These are phyloP conservation scores for Eremochloa ophiuroides DNA, from an alignment of 176 grass and related monocot species.

Conservation along the genomic window DNA sequence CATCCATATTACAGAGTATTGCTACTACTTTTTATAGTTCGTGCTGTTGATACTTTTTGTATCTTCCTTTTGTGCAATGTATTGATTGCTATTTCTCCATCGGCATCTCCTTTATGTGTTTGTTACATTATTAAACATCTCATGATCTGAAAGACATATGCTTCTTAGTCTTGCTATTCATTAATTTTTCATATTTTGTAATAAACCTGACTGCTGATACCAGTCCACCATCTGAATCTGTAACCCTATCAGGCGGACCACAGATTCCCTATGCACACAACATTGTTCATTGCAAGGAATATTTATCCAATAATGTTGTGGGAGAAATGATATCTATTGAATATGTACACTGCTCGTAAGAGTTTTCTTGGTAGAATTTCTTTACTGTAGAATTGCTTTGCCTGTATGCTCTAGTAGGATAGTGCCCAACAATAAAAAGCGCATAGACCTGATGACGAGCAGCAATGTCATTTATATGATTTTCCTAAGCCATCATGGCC, in stretches of 20 bases:
- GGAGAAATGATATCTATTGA: neutral
- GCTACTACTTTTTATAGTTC: neutral
- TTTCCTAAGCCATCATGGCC: neutral
- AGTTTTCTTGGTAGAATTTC: neutral
- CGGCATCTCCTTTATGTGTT: neutral
- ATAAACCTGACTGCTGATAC: neutral
- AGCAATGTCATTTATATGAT: neutral
- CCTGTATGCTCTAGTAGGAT: neutral
- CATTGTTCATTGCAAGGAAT: neutral
- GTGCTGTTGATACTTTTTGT: neutral
- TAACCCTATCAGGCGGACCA: neutral
- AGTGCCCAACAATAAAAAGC: neutral
- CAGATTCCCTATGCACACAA: neutral
- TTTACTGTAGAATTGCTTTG: neutral
- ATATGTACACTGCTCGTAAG: neutral
- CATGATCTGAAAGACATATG: neutral
- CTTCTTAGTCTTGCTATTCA: neutral
- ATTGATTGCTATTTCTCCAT: neutral
- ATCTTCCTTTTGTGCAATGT: neutral
- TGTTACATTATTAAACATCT: neutral
- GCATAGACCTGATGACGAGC: neutral
- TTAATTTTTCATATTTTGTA: neutral
- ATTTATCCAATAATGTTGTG: neutral
- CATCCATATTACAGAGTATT: neutral
- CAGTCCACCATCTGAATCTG: neutral